phyloP scores from a whole-genome alignment of 495 filamentous ascomycete species.

The Penicillium pulvis region DNA sequence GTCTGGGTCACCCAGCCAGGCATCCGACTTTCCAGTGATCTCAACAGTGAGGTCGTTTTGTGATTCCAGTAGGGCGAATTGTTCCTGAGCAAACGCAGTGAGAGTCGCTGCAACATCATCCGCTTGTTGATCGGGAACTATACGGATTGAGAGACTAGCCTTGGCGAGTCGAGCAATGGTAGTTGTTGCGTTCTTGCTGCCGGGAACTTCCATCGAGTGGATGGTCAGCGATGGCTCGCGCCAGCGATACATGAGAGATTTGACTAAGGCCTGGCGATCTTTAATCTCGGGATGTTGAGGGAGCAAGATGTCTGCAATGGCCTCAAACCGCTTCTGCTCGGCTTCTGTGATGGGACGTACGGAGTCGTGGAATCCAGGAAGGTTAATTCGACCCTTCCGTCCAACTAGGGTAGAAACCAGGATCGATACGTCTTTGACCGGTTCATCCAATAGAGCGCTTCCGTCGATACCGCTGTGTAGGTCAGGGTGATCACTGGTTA shows the following conservation, averaged over 20 bases:
- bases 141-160: conserved; percentile 82
- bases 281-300: conserved; percentile 68
- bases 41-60: conserved; percentile 79
- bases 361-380: conserved; percentile 82
- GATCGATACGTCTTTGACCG: conserved; percentile 84
- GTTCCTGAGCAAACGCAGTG: conserved; percentile 63
- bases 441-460: conserved; percentile 82
- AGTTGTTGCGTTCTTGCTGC: conserved; percentile 65
- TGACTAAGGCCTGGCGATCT: conserved; percentile 66
- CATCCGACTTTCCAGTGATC: conserved; percentile 90
- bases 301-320: conserved; percentile 76
- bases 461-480: conserved; percentile 96
- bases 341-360: conserved; percentile 73
- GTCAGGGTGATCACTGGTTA: conserved; percentile 84
- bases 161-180: conserved; percentile 86
- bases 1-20: conserved; percentile 90
- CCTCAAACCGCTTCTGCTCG: conserved; percentile 79
- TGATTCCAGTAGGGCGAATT: conserved; percentile 72
- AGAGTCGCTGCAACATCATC: conserved; percentile 69
- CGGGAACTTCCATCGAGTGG: conserved; percentile 80
- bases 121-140: conserved; percentile 90
- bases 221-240: conserved; percentile 93
- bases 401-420: conserved; percentile 78
- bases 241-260: conserved; percentile 88
- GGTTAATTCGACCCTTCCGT: conserved; percentile 54